These are phyloP conservation scores for Populus hybrid DNA, from an alignment of 441 rosid species.

Conservation along the genomic window DNA sequence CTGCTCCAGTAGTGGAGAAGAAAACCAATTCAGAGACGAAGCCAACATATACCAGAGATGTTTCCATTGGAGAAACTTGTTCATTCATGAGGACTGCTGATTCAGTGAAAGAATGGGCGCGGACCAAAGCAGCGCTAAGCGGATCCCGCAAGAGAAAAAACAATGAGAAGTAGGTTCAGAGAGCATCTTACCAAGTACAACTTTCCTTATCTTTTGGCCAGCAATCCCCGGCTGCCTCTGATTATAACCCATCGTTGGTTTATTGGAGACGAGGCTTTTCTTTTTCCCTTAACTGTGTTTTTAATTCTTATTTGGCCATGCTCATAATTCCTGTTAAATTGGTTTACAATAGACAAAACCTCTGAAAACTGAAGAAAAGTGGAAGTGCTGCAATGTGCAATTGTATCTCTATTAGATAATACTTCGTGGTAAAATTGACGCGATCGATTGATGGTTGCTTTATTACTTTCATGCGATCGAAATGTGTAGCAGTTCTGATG, in stretches of 20 bases:
- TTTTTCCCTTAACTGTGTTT: background rate
- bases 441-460: background rate
- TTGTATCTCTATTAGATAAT: background rate
- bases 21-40: conserved; percentile 13
- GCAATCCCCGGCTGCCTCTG: background rate
- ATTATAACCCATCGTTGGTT: background rate
- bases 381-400: background rate
- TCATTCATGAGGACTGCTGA: conserved; percentile 69
- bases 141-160: conserved; percentile 50
- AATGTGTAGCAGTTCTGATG: background rate
- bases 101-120: conserved; percentile 71
- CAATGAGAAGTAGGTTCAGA: conserved; percentile 26
- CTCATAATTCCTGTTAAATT: background rate
- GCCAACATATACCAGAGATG: conserved; percentile 7
- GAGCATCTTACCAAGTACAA: background rate
- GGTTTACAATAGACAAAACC: background rate
- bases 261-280: background rate
- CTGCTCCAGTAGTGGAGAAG: conserved; percentile 19
- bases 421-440: background rate
- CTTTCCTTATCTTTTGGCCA: background rate
- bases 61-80: conserved; percentile 49
- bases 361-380: background rate
- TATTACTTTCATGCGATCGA: background rate
- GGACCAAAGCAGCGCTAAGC: conserved; percentile 53
- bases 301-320: background rate